Base-by-base conservation (phyloP, 192 early-diverging fungal species). In the Coemansia sp. region DNA sequence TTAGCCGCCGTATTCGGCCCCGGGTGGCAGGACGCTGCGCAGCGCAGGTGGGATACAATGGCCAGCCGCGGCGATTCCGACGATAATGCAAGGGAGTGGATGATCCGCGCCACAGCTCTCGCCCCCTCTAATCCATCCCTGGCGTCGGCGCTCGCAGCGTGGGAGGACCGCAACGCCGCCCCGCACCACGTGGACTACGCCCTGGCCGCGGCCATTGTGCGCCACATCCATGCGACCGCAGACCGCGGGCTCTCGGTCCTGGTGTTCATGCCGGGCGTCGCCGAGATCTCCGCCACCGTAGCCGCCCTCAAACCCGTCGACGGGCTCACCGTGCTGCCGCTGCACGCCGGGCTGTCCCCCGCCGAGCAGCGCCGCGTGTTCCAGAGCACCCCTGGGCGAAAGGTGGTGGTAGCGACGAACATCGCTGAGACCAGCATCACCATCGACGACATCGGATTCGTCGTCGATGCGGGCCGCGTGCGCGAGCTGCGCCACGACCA, bases 321-420 rank as follows among this genome's bases (percentile, higher is more conserved):
- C n/a, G 64, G 44, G 2, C 29, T 72, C 6, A 67, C 71, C 2
- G 67, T 91, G 7, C 64, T 88, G 48, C 86, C 91, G 0, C 75
- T 92, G 36, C 91, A 92, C 69, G 81, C 91, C 0, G 84, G 84
- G 4, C 70, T 91, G 29, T 66, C 86, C 1, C 46, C 85, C 0
- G 13, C 42, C 9, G 87, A 91, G 45, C 91, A 92, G 64, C 69
- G 71, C 3, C 74, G 68, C 1, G 84, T 85, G 33, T 85, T 85
- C 41, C 40, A 61, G 1, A 81, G 85, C 24, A 27, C 24, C 24
- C 24, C 24, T 8, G 84, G 80, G 4, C 86, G 97, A 10, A 97
- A 96, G 68, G 89, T 97, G 0, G 85, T 99, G 0, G 88, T 99
- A 2, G 86, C 97, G 0, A 96, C 95, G 11, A 96, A 96, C 61